Evolutionary conservation across 2,329 filamentous ascomycete genomes (phyloP).

Genomic region (Lachnellula arida): DNA sequence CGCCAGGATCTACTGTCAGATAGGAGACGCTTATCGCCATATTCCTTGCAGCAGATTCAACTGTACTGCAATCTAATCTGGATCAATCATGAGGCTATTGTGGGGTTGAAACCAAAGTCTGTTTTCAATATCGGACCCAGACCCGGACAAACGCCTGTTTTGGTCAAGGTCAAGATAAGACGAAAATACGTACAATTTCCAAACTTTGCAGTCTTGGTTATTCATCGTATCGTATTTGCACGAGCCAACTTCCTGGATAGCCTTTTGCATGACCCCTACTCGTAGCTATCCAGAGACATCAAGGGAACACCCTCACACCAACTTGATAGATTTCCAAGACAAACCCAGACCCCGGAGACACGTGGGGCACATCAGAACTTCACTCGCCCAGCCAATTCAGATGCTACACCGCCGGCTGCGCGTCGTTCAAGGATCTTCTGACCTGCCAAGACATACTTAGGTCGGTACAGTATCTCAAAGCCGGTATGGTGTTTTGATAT

Average conservation of each 20-base stretch:
- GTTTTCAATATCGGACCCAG: neutral
- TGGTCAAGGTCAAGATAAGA: neutral
- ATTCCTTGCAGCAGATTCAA: neutral
- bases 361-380: neutral
- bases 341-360: neutral
- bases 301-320: neutral
- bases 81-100: constrained; percentile 1
- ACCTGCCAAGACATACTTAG: neutral
- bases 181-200: neutral
- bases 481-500: neutral
- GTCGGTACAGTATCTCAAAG: neutral
- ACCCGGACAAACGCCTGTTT: neutral
- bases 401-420: constrained; percentile 7
- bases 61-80: neutral
- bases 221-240: too few species aligned
- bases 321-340: neutral
- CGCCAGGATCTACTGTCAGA: neutral
- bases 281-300: neutral
- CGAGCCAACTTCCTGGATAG: neutral
- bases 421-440: constrained; percentile 5
- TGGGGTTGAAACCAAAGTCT: neutral
- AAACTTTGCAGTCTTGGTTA: too few species aligned
- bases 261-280: neutral
- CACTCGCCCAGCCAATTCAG: neutral
- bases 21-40: neutral